These are phyloP conservation scores for Trichothecium roseum DNA, from an alignment of 2,329 filamentous ascomycete species.

Conservation along the genomic window DNA sequence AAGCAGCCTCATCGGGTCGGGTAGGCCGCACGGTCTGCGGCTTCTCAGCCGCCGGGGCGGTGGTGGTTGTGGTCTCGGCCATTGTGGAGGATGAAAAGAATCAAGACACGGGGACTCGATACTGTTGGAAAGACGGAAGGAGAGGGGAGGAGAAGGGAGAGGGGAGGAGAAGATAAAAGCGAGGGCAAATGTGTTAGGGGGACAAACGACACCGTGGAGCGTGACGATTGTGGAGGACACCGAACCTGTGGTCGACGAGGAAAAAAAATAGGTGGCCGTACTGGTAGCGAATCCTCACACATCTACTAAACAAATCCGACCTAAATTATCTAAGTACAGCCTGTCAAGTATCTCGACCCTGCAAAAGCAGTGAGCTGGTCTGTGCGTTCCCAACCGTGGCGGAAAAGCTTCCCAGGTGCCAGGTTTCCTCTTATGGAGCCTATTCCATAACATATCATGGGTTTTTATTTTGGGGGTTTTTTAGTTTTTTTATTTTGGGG, in stretches of 20 bases:
- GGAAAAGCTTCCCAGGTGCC: too few species aligned
- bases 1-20: constrained; percentile 79
- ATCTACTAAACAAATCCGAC: too few species aligned
- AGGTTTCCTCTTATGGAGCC: too few species aligned
- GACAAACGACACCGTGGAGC: background rate
- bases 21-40: constrained; percentile 51
- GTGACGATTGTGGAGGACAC: background rate
- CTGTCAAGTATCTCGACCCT: too few species aligned
- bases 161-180: constrained; percentile 2
- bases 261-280: constrained; percentile 1
- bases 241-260: too few species aligned
- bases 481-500: too few species aligned
- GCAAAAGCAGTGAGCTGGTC: too few species aligned
- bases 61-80: constrained; percentile 34
- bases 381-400: too few species aligned
- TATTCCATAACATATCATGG: too few species aligned
- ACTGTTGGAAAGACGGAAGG: constrained; percentile 1
- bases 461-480: too few species aligned
- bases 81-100: constrained; percentile 19
- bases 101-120: background rate
- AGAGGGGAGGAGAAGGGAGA: constrained; percentile 4
- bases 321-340: too few species aligned
- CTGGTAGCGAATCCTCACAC: too few species aligned
- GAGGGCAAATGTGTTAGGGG: background rate
- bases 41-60: constrained; percentile 30